Evolutionary conservation across 2,329 filamentous ascomycete species (phyloP), one percentile per base, ranked within the genome.

Genomic region (Cladosporium sp.): DNA sequence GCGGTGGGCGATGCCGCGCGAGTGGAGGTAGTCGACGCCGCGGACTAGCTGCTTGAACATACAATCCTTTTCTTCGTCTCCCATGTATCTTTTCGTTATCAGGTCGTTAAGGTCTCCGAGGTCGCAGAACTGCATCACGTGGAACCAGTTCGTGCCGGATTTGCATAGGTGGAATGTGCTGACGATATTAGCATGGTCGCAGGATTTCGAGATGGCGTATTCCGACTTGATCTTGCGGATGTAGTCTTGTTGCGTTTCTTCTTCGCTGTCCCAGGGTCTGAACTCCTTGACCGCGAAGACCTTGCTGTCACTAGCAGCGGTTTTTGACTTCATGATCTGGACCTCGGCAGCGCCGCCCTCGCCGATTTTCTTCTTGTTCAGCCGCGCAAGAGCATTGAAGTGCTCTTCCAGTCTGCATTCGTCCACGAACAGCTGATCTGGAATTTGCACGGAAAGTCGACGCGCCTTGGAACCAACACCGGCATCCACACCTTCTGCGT

Each of bases 111-210:
- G 74, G 64, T 95, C 90, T 43, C 90, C 89, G 60, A 89, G 82
- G 3, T 82, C 78, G 72, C 90, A 95, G 68, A 87, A 95, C 67
- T 95, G 89, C 90, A 95, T 95, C 52, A 95, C 88, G 67, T 95
- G 88, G 67, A 89, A 91, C 86, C 87, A 95, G 32, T 81, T 82
- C 60, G 84, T 80, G 60, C 90, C 79, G 11, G 80, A 70, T 31
- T 43, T 83, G 72, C 89, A 93, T 5, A 95, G 76, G 31, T 85
- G 82, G 52, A 90, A 73, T 0, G 88, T 91, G 68, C 89, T 81
- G 58, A 95, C 86, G 61, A 95, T 87, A 68, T 95, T 95, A 46
- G 89, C 88, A 66, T 95, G 89, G 62, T 89, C 82, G 56, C 91
- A 72, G 59, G 86, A 89, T 74, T 91, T 91, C 55, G 87, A 87